Conservation (phyloP, 805 yeast species). For the Monosporozyma yasuniensis region DNA sequence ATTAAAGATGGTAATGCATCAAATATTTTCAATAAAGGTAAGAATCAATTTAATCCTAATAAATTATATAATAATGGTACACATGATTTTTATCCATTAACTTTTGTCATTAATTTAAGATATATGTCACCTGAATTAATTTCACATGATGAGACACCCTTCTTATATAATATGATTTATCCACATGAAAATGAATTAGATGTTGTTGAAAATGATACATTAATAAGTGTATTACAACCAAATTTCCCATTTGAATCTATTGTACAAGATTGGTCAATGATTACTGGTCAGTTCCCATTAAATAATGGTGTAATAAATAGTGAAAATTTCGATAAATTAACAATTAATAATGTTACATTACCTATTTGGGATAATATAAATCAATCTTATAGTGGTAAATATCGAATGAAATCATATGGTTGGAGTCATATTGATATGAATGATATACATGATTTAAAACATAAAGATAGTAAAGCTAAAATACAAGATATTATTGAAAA, state of each 20-base stretch:
- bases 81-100: conserved; percentile 63
- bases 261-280: conserved; percentile 87
- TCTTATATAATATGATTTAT: conserved; percentile 28
- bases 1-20: neutral
- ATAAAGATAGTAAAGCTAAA: conserved; percentile 34
- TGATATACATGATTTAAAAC: neutral
- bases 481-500: conserved; percentile 50
- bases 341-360: neutral
- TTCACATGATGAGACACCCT: conserved; percentile 57
- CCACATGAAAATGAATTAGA: neutral
- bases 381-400: neutral
- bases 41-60: conserved; percentile 14
- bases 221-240: conserved; percentile 74
- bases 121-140: conserved; percentile 90
- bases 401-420: neutral
- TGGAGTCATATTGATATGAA: neutral
- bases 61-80: conserved; percentile 46
- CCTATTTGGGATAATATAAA: conserved; percentile 4
- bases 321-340: neutral
- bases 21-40: neutral
- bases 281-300: conserved; percentile 77
- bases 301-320: conserved; percentile 57
- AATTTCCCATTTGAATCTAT: conserved; percentile 84
- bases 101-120: conserved; percentile 70
- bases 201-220: neutral